Percentiles rank a stretch among this genome's conserved stretches.
Conservation (phyloP, 2,329 filamentous ascomycete genomes). For the Epichloe coenophiala region DNA sequence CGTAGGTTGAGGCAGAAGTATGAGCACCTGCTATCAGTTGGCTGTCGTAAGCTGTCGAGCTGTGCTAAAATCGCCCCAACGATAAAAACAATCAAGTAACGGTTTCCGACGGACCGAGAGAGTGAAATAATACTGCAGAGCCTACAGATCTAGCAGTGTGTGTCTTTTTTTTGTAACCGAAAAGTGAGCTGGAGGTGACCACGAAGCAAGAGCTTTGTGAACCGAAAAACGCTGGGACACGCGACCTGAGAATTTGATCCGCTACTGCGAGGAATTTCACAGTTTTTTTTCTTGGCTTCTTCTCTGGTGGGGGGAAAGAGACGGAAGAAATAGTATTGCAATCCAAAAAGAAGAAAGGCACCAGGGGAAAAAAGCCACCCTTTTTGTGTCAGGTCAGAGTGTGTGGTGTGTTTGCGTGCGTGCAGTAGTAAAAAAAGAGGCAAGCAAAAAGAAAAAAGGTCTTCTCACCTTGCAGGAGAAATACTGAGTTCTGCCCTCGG, state of each 20-base stretch:
- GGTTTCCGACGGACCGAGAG: no score
- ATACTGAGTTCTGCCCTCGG: no score
- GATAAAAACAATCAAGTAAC: no score
- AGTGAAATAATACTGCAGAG: no score
- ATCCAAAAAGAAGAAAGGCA: conserved; percentile 3
- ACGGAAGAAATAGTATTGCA: not conserved
- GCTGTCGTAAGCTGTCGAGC: no score
- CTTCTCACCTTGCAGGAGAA: no score
- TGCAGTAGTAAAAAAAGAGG: not conserved
- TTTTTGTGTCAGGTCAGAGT: not conserved
- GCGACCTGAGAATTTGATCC: not conserved
- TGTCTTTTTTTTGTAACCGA: not conserved
- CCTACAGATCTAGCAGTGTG: no score
- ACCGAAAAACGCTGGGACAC: not conserved
- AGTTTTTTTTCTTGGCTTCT: not conserved
- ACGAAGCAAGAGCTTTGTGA: not conserved
- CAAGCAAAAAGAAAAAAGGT: not conserved
- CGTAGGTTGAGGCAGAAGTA: no score
- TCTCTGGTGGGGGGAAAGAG: not conserved
- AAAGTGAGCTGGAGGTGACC: not conserved
- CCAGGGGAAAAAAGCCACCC: not conserved
- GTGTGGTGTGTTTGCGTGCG: not conserved
- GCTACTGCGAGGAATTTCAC: not conserved
- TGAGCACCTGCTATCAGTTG: no score
- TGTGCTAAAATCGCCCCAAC: no score